Conservation (phyloP, 805 yeast genomes). For the Tetrapisispora pingtungensis region DNA sequence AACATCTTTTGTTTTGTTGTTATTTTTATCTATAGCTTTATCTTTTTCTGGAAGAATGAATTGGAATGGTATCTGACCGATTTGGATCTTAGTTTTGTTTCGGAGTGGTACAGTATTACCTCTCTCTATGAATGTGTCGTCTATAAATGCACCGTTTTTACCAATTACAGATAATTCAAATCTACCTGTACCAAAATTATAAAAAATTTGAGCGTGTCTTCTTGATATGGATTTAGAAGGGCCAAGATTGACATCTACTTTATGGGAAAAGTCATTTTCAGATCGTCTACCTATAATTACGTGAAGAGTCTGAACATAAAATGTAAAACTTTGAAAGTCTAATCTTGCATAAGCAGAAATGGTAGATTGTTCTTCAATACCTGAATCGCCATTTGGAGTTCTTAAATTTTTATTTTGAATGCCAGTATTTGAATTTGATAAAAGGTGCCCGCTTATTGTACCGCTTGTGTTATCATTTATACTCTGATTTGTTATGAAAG, state of each 20-base stretch:
- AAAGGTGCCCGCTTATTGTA: background rate
- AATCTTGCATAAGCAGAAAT: conserved; percentile 54
- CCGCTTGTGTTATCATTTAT: background rate
- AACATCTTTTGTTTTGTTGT: conserved; percentile 6
- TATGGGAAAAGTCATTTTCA: conserved; percentile 55
- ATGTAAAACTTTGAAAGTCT: conserved; percentile 87
- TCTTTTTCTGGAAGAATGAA: conserved; percentile 75
- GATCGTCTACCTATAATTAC: conserved; percentile 87
- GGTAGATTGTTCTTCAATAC: conserved; percentile 29
- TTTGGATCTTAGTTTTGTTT: conserved; percentile 78
- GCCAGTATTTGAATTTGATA: background rate
- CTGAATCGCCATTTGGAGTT: background rate
- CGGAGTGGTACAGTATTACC: conserved; percentile 84
- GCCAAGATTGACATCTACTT: conserved; percentile 88
- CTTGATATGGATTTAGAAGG: conserved; percentile 88
- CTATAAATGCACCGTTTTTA: conserved; percentile 93
- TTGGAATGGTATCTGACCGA: conserved; percentile 83
- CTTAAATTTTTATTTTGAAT: background rate
- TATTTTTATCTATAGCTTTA: conserved; percentile 26
- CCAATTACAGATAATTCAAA: conserved; percentile 89
- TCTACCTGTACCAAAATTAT: conserved; percentile 91
- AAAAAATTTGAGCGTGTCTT: conserved; percentile 89
- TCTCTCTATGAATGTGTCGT: conserved; percentile 77
- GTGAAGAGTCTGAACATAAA: conserved; percentile 92
- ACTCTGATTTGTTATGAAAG: background rate